phyloP scores from a whole-genome alignment of 345 rosid genomes.

The Noccaea bulbosa region DNA sequence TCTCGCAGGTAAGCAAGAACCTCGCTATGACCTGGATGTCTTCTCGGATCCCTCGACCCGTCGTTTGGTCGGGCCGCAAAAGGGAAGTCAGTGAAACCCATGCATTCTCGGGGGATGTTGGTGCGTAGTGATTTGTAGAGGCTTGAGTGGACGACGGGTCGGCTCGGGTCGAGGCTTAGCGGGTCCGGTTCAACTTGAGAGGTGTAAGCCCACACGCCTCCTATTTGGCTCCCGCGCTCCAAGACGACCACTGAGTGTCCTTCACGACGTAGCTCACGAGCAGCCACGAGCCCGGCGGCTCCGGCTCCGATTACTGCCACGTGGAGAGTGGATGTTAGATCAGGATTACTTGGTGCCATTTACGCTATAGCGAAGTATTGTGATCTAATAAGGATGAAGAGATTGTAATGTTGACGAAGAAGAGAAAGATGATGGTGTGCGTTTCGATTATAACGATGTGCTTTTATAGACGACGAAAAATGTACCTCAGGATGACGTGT shows the following conservation, averaged over 20 bases:
- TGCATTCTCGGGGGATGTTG: constrained; percentile 81
- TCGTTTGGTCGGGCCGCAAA: constrained; percentile 48
- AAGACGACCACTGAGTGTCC: constrained; percentile 80
- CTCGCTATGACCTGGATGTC: constrained; percentile 76
- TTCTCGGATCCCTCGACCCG: constrained; percentile 62
- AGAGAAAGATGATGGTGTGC: constrained; percentile 25
- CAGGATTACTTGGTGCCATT: constrained; percentile 25
- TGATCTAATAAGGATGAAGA: constrained; percentile 21
- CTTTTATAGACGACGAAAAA: constrained; percentile 17
- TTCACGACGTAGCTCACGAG: constrained; percentile 80
- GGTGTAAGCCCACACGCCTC: constrained; percentile 91
- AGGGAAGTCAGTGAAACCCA: constrained; percentile 86
- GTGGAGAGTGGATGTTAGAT: constrained; percentile 39
- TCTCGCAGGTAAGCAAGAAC: constrained; percentile 69
- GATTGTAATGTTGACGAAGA: constrained; percentile 21
- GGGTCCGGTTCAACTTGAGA: constrained; percentile 70
- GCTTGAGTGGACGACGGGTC: constrained; percentile 68
- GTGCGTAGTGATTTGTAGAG: constrained; percentile 82
- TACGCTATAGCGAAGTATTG: constrained; percentile 18
- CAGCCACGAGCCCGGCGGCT: constrained; percentile 79
- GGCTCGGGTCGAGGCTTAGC: constrained; percentile 62
- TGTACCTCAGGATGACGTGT: constrained; percentile 29
- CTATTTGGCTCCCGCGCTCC: constrained; percentile 64
- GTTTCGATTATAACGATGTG: constrained; percentile 38
- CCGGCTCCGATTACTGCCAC: constrained; percentile 96